Evolutionary conservation across 2,329 filamentous ascomycete genomes (phyloP).

Genomic region (Colletotrichum tabaci): DNA sequence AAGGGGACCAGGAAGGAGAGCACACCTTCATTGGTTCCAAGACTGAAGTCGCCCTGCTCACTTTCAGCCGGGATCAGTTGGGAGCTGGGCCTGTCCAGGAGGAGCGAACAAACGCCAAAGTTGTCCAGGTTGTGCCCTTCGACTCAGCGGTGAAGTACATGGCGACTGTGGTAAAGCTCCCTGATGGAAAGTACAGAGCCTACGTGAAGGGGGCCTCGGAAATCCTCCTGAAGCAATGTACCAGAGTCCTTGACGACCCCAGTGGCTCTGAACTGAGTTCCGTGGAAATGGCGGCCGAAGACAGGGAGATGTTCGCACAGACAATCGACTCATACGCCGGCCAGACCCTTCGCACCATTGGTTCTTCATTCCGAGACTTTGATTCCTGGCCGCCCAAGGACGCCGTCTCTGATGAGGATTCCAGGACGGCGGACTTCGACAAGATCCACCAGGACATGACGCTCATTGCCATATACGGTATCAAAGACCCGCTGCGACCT

Average conservation of each 20-base stretch:
- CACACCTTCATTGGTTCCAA: conserved; percentile 79
- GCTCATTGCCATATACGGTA: conserved; percentile 69
- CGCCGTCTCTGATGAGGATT: conserved; percentile 64
- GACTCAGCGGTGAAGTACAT: conserved; percentile 73
- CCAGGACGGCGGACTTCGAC: conserved; percentile 72
- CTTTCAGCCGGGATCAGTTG: conserved; percentile 76
- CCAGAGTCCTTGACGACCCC: conserved; percentile 49
- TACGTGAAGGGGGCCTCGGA: conserved; percentile 68
- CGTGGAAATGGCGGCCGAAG: conserved; percentile 31
- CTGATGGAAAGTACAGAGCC: conserved; percentile 70
- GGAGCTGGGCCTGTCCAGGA: conserved; percentile 74
- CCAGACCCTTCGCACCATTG: conserved; percentile 58
- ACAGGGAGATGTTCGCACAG: conserved; percentile 43
- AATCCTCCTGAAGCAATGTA: conserved; percentile 61
- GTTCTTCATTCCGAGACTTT: conserved; percentile 60
- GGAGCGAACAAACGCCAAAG: conserved; percentile 73
- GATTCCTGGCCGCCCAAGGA: conserved; percentile 69
- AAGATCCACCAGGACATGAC: conserved; percentile 57
- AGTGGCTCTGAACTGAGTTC: conserved; percentile 14
- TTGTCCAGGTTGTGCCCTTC: conserved; percentile 58
- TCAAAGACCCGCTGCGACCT: conserved; percentile 76
- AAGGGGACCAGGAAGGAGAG: conserved; percentile 73
- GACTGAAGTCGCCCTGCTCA: conserved; percentile 82
- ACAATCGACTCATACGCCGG: conserved; percentile 56
- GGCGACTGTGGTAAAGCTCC: conserved; percentile 72